Evolutionary conservation across 192 early-diverging fungal genomes (phyloP), one percentile per base, ranked within the genome.

Genomic region (Cladochytrium replicatum): DNA sequence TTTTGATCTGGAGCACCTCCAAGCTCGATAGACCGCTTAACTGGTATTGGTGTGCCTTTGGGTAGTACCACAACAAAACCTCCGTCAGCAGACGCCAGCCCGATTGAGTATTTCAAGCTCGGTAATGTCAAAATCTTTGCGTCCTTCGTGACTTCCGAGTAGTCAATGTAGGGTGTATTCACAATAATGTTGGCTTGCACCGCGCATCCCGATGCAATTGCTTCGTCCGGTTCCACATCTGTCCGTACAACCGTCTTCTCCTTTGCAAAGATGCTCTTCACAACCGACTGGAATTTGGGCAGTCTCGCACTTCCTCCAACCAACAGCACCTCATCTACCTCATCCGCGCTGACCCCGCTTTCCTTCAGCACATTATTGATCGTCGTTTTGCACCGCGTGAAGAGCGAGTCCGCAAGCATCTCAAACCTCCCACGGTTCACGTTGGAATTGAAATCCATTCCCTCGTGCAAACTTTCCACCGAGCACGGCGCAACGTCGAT

Each of bases 181-280:
- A 57, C 26, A 42, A 78, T 63, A 39, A 94, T 75, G 21, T 76
- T 76, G 13, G 82, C 92, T 70, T 98, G 94, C 52, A 80, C 78
- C 21, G 89, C 91, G 64, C 88, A 92, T 13, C 93, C 94, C 55
- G 73, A 68, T n/a, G 89, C 80, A 40, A 95, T 85, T 15, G 91
- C 81, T 73, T 98, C 94, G 66, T 98, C 93, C 6, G 89, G 78
- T 62, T 96, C 93, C 49, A 91, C 74, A 9, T 88, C 92, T 31
- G 71, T 69, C 42, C 80, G 79, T 57, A 96, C 69, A 23, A 53
- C 52, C 27, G 82, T 73, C 41, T 75, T 67, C 43, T 79, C 72
- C 24, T 73, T 67, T 31, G 57, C 56, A 73, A 98, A 94, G 48
- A 90, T 58, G 17, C 68, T 64, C 11, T 80, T 77, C 17, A 93